Percentiles rank a stretch among this genome's conserved stretches.
phyloP scores from a whole-genome alignment of 352 stramenopile genomes.

The Phytophthora uliginosa region DNA sequence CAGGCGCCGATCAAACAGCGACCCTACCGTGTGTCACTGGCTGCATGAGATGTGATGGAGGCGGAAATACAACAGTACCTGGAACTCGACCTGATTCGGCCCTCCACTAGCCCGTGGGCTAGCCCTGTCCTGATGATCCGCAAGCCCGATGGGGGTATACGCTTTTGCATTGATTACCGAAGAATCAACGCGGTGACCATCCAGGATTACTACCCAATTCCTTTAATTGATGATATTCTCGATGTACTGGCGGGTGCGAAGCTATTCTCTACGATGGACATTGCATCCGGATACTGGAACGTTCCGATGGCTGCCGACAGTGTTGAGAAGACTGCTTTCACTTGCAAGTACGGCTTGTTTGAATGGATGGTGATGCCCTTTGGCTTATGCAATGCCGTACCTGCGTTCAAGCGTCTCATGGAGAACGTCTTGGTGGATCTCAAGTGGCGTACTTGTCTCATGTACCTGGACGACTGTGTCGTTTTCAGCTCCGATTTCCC shows the following conservation, averaged over 20 bases:
- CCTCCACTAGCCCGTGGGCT: too few relatives aligned
- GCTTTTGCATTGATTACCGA: slow-evolving; percentile 22
- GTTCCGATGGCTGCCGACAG: background rate
- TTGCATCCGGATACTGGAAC: background rate
- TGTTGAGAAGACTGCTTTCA: slow-evolving; percentile 6
- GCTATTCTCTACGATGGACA: slow-evolving; percentile 15
- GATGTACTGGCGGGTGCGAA: slow-evolving; percentile 1
- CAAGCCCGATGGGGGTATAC: slow-evolving; percentile 9
- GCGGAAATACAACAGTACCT: too few relatives aligned
- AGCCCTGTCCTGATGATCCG: background rate
- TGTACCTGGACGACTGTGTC: slow-evolving; percentile 11
- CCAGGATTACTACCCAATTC: slow-evolving; percentile 14
- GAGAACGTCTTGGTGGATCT: slow-evolving; percentile 6
- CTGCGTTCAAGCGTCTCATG: slow-evolving; percentile 4
- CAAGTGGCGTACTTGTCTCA: slow-evolving; percentile 5
- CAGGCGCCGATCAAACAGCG: too few relatives aligned
- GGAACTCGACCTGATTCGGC: too few relatives aligned
- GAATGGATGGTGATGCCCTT: slow-evolving; percentile 6
- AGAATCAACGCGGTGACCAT: slow-evolving; percentile 12
- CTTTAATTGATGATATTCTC: slow-evolving; percentile 21
- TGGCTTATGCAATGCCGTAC: background rate
- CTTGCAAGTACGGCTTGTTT: slow-evolving; percentile 1
- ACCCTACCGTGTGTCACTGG: too few relatives aligned
- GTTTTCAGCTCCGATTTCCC: too few relatives aligned
- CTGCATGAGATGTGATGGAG: too few relatives aligned